Percentiles rank a stretch among this genome's conserved stretches.
Conservation (phyloP, 225 moss, liverwort and hornwort genomes). For the Climacium dendroides region DNA sequence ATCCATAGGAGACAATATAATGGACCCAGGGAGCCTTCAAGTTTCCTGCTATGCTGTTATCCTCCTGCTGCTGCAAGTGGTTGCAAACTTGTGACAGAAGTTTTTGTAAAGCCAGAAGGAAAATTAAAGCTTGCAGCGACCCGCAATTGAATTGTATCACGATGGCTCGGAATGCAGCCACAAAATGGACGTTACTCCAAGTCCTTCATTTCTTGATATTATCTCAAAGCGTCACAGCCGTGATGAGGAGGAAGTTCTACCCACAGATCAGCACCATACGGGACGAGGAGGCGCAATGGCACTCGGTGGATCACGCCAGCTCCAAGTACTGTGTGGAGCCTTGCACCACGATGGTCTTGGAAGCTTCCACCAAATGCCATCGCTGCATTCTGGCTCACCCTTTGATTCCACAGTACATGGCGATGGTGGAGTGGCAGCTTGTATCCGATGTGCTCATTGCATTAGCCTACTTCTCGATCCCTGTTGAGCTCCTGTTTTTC, state of each 20-base stretch:
- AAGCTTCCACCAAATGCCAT: conserved; percentile 17
- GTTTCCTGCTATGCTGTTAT: background rate
- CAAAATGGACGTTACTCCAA: background rate
- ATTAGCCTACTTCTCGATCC: conserved; percentile 86
- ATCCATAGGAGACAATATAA: background rate
- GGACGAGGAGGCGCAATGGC: background rate
- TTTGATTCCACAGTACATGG: conserved; percentile 29
- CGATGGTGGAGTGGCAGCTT: conserved; percentile 73
- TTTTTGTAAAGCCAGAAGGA: background rate
- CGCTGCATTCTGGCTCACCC: conserved; percentile 36
- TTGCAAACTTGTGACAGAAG: background rate
- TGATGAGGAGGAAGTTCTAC: conserved; percentile 21
- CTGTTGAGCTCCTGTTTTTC: conserved; percentile 79
- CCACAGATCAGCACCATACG: background rate
- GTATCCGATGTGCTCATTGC: conserved; percentile 78
- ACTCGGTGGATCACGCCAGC: background rate
- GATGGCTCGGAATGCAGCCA: background rate
- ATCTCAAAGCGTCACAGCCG: conserved; percentile 10
- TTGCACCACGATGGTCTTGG: conserved; percentile 34
- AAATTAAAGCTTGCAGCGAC: background rate
- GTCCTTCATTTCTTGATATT: background rate
- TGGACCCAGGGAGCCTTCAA: background rate
- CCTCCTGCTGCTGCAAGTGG: background rate
- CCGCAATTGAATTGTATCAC: background rate
- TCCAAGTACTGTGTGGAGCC: conserved; percentile 29